Evolutionary conservation across 805 yeast genomes (phyloP).

Genomic region (Candida ovalis): DNA sequence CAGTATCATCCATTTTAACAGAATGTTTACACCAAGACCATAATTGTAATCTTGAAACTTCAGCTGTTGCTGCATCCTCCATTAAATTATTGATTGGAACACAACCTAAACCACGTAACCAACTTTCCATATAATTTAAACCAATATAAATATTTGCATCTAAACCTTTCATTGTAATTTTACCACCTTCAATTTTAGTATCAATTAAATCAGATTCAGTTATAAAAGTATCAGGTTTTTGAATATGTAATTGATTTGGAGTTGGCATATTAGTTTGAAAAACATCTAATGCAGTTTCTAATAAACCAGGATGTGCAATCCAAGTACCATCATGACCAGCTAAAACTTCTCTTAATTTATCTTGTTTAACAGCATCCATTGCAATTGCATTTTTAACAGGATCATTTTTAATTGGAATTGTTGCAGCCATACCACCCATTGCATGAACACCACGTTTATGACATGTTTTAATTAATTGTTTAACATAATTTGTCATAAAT

Average conservation of each 20-base stretch:
- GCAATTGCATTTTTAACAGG: constrained; percentile 59
- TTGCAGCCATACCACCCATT: constrained; percentile 91
- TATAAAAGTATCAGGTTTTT: constrained; percentile 36
- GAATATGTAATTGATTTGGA: constrained; percentile 66
- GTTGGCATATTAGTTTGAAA: constrained; percentile 78
- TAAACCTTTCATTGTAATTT: constrained; percentile 68
- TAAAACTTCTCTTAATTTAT: constrained; percentile 70
- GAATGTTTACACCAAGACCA: constrained; percentile 82
- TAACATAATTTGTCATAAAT: constrained; percentile 76
- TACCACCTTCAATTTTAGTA: constrained; percentile 59
- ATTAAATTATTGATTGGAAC: constrained; percentile 80
- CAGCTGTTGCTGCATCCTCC: constrained; percentile 93
- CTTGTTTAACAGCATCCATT: constrained; percentile 68
- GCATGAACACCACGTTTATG: constrained; percentile 81
- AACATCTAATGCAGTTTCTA: constrained; percentile 65
- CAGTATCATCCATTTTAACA: constrained; percentile 54
- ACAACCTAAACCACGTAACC: constrained; percentile 83
- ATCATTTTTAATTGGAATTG: constrained; percentile 75
- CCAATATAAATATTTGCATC: constrained; percentile 72
- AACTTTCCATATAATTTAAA: constrained; percentile 76
- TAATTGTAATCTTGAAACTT: constrained; percentile 77
- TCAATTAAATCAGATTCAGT: constrained; percentile 57
- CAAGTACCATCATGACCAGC: constrained; percentile 88
- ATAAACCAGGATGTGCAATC: constrained; percentile 86
- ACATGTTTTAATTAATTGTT: constrained; percentile 66